A percentile compares a stretch with the other conserved stretches of the same genome.
phyloP scores from a whole-genome alignment of 306 rosid genomes.

The Castanopsis chinensis region DNA sequence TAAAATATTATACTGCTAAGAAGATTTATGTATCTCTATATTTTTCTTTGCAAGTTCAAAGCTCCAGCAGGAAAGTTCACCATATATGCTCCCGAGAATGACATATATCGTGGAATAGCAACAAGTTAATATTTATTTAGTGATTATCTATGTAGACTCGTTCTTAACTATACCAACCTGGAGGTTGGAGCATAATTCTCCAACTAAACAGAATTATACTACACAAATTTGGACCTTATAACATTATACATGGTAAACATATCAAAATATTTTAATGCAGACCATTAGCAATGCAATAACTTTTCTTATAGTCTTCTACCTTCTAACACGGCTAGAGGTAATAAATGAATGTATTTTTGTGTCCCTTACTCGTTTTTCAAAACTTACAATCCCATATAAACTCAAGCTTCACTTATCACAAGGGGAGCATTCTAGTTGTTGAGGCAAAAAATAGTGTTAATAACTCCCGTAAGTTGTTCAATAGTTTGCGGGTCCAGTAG shows the following conservation, averaged over 20 bases:
- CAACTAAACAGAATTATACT: not conserved
- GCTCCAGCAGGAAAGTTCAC: not conserved
- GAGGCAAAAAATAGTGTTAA: not conserved
- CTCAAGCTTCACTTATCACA: not conserved
- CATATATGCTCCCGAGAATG: not conserved
- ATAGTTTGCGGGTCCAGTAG: not conserved
- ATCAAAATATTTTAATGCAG: not conserved
- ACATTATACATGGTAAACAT: not conserved
- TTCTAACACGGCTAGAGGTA: not conserved
- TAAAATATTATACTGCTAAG: no score
- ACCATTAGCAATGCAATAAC: not conserved
- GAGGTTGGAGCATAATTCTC: not conserved
- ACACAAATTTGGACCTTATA: no score
- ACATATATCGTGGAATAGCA: not conserved
- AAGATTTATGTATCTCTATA: not conserved
- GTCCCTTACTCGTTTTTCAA: not conserved
- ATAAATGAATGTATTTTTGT: not conserved
- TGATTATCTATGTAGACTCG: not conserved
- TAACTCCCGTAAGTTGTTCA: not conserved
- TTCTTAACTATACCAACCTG: not conserved
- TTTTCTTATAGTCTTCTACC: not conserved
- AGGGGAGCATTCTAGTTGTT: not conserved
- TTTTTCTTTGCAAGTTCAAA: not conserved
- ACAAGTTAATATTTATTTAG: not conserved
- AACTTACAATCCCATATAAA: not conserved